A percentile compares a stretch with the other conserved stretches of the same genome.
These are phyloP conservation scores for Lanzia echinophila DNA, from an alignment of 2,329 filamentous ascomycete genomes.

Conservation along the genomic window DNA sequence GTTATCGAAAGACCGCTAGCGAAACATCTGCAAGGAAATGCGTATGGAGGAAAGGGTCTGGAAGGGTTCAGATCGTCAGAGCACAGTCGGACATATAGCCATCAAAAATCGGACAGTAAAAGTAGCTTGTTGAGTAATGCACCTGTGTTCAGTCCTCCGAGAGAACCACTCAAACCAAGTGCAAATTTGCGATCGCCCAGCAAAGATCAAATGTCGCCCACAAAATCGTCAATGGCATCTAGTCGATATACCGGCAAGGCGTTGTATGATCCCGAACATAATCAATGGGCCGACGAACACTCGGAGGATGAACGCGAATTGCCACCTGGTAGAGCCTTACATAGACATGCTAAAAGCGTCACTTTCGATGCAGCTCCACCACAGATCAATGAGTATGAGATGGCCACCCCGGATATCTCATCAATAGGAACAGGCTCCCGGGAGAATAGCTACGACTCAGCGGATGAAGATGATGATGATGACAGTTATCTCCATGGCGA, in stretches of 20 bases:
- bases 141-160: slow-evolving; percentile 20
- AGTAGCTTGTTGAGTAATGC: slow-evolving; percentile 52
- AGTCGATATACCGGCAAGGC: slow-evolving; percentile 52
- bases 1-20: slow-evolving; percentile 77
- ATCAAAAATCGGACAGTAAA: slow-evolving; percentile 51
- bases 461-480: slow-evolving; percentile 68
- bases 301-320: slow-evolving; percentile 52
- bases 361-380: slow-evolving; percentile 93
- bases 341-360: slow-evolving; percentile 90
- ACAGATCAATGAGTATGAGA: slow-evolving; percentile 95
- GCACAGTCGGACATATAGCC: slow-evolving; percentile 35
- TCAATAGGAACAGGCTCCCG: slow-evolving; percentile 84
- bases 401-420: slow-evolving; percentile 94
- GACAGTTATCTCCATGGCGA: slow-evolving; percentile 48
- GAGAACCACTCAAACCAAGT: slow-evolving; percentile 34
- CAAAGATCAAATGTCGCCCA: slow-evolving; percentile 70
- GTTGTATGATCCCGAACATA: slow-evolving; percentile 62
- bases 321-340: slow-evolving; percentile 59
- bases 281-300: slow-evolving; percentile 62
- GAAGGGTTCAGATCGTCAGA: slow-evolving; percentile 47
- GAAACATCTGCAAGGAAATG: slow-evolving; percentile 65
- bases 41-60: slow-evolving; percentile 54
- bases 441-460: slow-evolving; percentile 87
- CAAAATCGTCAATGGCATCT: slow-evolving; percentile 79
- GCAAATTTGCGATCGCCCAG: slow-evolving; percentile 44